Base-by-base conservation (phyloP, 2,329 filamentous ascomycete genomes). In the Exophiala aquamarina region DNA sequence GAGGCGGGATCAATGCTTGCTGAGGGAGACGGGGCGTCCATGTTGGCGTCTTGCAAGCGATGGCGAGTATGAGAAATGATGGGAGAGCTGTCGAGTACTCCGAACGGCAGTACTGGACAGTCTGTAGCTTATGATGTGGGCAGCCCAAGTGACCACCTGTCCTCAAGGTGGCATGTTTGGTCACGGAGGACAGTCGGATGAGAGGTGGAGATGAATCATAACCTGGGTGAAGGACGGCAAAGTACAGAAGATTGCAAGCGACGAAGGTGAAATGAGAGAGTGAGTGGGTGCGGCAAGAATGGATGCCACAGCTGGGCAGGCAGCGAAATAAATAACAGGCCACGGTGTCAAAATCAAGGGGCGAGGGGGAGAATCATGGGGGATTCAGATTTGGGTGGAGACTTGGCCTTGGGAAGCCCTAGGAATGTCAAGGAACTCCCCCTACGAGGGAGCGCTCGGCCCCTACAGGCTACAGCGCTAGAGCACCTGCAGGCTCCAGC, bases 81-180 rank as follows among this genome's bases (percentile, higher is more conserved):
- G 38, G 49, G 42, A 42, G 33, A 23, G 21, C 31, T 6, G 11
- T 11, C 11, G 23, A 26, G 11, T 26, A 26, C 23, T 11, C 23
- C 11, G 11, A 6, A 6, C 23, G 6, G 6, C 11, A 6, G 23
- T 6, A 26, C n/a, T 26, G 23, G 23, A 26, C 23, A 6, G 11
- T 26, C 23, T 26, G 6, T 11, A 6, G 23, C 23, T 26, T 26
- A 26, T 26, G 31, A 36, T 34, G 44, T 31, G 17, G 44, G 28
- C 43, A 26, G 31, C 32, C 50, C 14, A 36, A 54, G 38, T 49
- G 57, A 56, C 57, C 55, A 59, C 42, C 44, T 59, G 44, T 55
- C 49, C 47, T 56, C 47, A 55, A 46, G 41, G 42, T 46, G 45
- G 49, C 55, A 56, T 58, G 47, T 50, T 28, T n/a, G n/a, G 39